These are phyloP conservation scores for Globisporangium cederbergense DNA, from an alignment of 352 stramenopile genomes.

Conservation along the genomic window DNA sequence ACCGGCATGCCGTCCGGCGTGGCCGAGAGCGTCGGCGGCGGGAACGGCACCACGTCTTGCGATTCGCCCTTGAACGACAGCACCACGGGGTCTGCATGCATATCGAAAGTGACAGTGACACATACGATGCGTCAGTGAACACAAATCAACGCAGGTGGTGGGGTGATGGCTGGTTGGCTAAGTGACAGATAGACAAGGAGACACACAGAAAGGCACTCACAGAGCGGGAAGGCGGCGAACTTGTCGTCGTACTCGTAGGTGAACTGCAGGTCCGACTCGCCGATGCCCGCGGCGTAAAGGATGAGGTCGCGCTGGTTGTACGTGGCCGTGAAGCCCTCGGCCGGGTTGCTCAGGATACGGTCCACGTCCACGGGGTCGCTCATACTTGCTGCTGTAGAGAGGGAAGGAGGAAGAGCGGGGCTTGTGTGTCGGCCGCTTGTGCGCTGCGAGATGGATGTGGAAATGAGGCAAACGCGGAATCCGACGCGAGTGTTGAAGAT, in stretches of 20 bases:
- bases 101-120: not conserved
- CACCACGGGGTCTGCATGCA: slow-evolving; percentile 64
- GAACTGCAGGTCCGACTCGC: slow-evolving; percentile 83
- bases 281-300: slow-evolving; percentile 86
- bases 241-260: slow-evolving; percentile 85
- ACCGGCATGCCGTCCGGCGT: slow-evolving; percentile 63
- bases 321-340: slow-evolving; percentile 45
- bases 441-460: not conserved
- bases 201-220: slow-evolving; percentile 15
- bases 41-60: slow-evolving; percentile 86
- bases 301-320: slow-evolving; percentile 91
- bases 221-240: slow-evolving; percentile 88
- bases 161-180: not conserved
- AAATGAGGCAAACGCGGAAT: not conserved
- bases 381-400: slow-evolving; percentile 21
- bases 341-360: slow-evolving; percentile 54
- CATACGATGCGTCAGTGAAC: not conserved
- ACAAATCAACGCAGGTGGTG: not conserved
- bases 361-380: slow-evolving; percentile 44
- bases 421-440: not conserved
- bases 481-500: not conserved
- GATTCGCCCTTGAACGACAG: slow-evolving; percentile 85
- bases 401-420: not conserved
- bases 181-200: not conserved
- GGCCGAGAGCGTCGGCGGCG: slow-evolving; percentile 57